Conservation (phyloP, 768 basidiomycete genomes). For the Xerocomus potaroensis region DNA sequence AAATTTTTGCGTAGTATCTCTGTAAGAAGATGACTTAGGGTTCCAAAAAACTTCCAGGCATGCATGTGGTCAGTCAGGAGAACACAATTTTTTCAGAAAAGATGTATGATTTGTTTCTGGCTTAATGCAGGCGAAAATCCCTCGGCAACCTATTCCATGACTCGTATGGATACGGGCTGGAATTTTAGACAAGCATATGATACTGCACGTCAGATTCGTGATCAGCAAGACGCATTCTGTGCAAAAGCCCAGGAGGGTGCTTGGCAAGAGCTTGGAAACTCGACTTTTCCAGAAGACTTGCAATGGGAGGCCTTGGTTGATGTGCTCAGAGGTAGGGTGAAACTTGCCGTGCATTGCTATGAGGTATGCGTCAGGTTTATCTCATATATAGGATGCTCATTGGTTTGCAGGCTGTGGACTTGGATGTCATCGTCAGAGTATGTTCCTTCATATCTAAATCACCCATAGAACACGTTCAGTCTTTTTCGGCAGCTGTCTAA, state of each 20-base stretch:
- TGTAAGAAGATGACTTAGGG: no score
- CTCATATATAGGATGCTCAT: neutral
- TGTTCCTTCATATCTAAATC: no score
- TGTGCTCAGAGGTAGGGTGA: constrained; percentile 73
- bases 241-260: constrained; percentile 53
- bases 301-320: constrained; percentile 80
- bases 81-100: no score
- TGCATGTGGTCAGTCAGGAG: neutral
- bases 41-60: no score
- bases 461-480: no score
- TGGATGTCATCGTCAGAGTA: constrained; percentile 68
- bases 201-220: constrained; percentile 63
- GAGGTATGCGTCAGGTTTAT: constrained; percentile 19
- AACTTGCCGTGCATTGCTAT: constrained; percentile 38
- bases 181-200: constrained; percentile 76
- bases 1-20: no score
- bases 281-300: constrained; percentile 52
- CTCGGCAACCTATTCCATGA: constrained; percentile 39
- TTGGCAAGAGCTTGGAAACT: constrained; percentile 31
- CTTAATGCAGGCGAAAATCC: constrained; percentile 31
- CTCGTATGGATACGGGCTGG: constrained; percentile 78
- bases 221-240: constrained; percentile 71
- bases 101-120: constrained; percentile 37
- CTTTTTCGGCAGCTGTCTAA: constrained; percentile 58
- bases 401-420: constrained; percentile 49